Evolutionary conservation across 805 yeast genomes (phyloP).

Genomic region (Candida chauliodis): DNA sequence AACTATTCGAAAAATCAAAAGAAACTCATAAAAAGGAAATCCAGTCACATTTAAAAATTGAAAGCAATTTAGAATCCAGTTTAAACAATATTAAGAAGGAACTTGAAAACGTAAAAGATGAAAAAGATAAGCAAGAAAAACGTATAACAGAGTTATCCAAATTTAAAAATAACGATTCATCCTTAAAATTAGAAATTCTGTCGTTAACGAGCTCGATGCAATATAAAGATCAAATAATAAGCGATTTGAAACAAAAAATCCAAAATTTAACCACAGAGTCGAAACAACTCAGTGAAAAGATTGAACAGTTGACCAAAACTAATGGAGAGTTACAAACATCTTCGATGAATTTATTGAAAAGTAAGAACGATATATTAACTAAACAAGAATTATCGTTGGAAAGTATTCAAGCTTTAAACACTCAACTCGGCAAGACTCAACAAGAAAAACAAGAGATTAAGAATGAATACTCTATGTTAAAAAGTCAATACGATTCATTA

Average conservation of each 20-base stretch:
- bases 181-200: conserved; percentile 47
- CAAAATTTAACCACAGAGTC: conserved; percentile 37
- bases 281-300: conserved; percentile 33
- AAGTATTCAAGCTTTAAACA: conserved; percentile 25
- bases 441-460: conserved; percentile 39
- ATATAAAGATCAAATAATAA: conserved; percentile 42
- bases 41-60: conserved; percentile 8
- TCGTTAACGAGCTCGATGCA: conserved; percentile 42
- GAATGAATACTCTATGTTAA: conserved; percentile 38
- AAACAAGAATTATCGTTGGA: conserved; percentile 39
- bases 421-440: conserved; percentile 39
- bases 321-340: conserved; percentile 36
- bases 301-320: conserved; percentile 36
- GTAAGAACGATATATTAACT: conserved; percentile 37
- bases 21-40: conserved; percentile 3
- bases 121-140: conserved; percentile 36
- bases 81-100: conserved; percentile 24
- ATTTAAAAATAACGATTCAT: conserved; percentile 36
- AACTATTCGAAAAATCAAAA: conserved; percentile 6
- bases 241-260: conserved; percentile 33
- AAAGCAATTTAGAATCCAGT: conserved; percentile 11
- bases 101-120: conserved; percentile 22
- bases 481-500: conserved; percentile 32
- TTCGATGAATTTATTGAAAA: conserved; percentile 32
- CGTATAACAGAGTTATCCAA: conserved; percentile 27